Evolutionary conservation across 345 rosid species (phyloP), one percentile per base, ranked within the genome.

Genomic region (Dimocarpus longan): DNA sequence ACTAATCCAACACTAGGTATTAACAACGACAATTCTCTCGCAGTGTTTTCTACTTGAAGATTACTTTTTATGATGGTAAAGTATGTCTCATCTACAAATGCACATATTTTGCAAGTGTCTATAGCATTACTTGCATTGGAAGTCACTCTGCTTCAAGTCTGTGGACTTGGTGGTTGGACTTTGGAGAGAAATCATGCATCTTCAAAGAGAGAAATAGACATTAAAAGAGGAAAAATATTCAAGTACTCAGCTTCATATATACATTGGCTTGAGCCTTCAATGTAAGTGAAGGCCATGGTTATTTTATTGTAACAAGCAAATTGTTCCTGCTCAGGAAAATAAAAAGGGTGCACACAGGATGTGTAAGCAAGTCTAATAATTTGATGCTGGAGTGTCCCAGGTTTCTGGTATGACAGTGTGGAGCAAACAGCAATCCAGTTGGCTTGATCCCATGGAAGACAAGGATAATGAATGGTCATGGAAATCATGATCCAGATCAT

Each of bases 351-450:
- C 52, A 66, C 15, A 57, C 46, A 1, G 39, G 32, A 68, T 65
- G 3, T 50, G 50, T 19, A 59, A 48, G 28, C 6, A 26, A 28
- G 12, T 12, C 80, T 72, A 89, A 70, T 81, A 80, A 80, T 81
- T 83, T 40, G 92, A 87, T 24, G 82, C 85, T 1, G 94, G 90
- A 57, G 88, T 82, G n/a, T 91, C 92, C 90, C 89, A 86, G 28
- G 85, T 81, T 74, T 89, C 90, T 5, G 90, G 87, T 39, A 91
- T 91, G 37, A 81, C 83, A 4, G 86, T 80, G 81, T 88, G 89
- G 26, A 87, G 88, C n/a, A 89, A 68, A 59, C 85, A 84, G 56
- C 84, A 80, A 9, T 89, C 90, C 5, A 19, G 84, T 15, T 66
- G 81, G 42, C 59, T 57, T 13, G 88, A 79, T 57, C 79, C 85